Evolutionary conservation across 495 filamentous ascomycete species (phyloP), one percentile per base, ranked within the genome.

Genomic region (Podospora fimiseda): DNA sequence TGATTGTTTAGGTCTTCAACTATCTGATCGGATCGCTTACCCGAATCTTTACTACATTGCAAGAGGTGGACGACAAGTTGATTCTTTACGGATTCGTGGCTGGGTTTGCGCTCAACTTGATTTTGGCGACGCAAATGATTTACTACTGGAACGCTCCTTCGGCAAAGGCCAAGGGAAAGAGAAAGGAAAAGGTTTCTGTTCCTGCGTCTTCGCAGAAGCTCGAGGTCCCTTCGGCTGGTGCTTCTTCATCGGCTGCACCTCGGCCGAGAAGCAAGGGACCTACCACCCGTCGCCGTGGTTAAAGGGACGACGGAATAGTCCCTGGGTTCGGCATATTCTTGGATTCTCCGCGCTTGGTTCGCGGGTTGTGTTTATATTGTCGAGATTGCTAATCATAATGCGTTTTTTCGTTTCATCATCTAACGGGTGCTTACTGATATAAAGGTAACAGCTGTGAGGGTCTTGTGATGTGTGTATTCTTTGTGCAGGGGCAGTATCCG

Each of bases 1-100:
- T n/a, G n/a, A n/a, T n/a, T n/a, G n/a, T n/a, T 18, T 60, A 97
- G 92, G 90, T 98, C 47, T 95, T 97, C 77, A 96, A 95, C 77
- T 98, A 95, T 70, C 89, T 98, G 60, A 74, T 81, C 61, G 93
- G 93, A 11, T 93, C 88, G 52, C 81, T 96, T 37, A 86, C 89
- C 11, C 85, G 93, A 61, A 94, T 98, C 74, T 96, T 96, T 70
- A 98, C 93, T 16, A 98, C 94, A 2, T 70, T 97, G 44, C 89
- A 96, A 62, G 93, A 98, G 75, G 90, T 96, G 55, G 85, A 93
- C 59, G 93, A 98, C 69, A 87, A 88, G 67, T 75, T 97, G 51
- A 96, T 98, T 59, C 80, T 98, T 14, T 96, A 92, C 66, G 86
- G 90, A 19, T 96, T 93, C 76, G 68, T 96, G 42, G 89, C 88